phyloP scores from a whole-genome alignment of 495 filamentous ascomycete species.

The Endocarpon pusillum region DNA sequence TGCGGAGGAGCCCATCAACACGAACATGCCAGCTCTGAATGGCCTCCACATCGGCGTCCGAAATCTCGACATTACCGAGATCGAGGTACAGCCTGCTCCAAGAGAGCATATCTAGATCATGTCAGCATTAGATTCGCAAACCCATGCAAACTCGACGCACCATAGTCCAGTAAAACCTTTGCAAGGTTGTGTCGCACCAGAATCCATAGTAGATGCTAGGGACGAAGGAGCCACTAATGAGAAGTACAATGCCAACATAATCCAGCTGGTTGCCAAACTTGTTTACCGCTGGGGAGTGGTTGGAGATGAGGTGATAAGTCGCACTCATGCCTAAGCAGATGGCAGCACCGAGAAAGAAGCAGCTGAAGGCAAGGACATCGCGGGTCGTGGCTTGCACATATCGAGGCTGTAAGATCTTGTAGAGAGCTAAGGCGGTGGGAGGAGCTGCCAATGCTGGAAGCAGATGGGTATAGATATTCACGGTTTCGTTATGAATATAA shows the following conservation, averaged over 20 bases:
- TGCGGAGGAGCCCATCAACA: constrained; percentile 71
- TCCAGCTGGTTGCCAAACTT: constrained; percentile 60
- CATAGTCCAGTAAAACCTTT: constrained; percentile 57
- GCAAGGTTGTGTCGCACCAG: constrained; percentile 42
- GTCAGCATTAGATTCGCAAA: constrained; percentile 1
- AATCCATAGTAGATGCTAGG: constrained; percentile 82
- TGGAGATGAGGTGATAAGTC: constrained; percentile 55
- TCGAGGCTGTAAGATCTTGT: constrained; percentile 39
- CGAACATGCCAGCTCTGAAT: constrained; percentile 82
- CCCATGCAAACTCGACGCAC: constrained; percentile 21
- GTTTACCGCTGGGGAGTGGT: constrained; percentile 42
- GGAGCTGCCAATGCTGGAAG: constrained; percentile 29
- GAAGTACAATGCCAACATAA: constrained; percentile 75
- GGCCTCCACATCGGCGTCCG: constrained; percentile 67
- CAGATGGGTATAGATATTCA: constrained; percentile 88
- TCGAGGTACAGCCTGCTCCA: constrained; percentile 53
- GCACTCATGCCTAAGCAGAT: constrained; percentile 74
- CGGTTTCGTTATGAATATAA: constrained; percentile 84
- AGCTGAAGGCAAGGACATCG: constrained; percentile 55
- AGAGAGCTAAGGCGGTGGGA: constrained; percentile 24
- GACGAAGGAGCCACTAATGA: constrained; percentile 79
- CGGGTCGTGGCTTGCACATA: constrained; percentile 44
- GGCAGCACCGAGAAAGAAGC: constrained; percentile 63
- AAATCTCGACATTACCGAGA: constrained; percentile 64
- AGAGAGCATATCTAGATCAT: constrained; percentile 52